Percentiles rank a stretch among this genome's conserved stretches.
Conservation (phyloP, 306 rosid genomes). For the Urtica urens region DNA sequence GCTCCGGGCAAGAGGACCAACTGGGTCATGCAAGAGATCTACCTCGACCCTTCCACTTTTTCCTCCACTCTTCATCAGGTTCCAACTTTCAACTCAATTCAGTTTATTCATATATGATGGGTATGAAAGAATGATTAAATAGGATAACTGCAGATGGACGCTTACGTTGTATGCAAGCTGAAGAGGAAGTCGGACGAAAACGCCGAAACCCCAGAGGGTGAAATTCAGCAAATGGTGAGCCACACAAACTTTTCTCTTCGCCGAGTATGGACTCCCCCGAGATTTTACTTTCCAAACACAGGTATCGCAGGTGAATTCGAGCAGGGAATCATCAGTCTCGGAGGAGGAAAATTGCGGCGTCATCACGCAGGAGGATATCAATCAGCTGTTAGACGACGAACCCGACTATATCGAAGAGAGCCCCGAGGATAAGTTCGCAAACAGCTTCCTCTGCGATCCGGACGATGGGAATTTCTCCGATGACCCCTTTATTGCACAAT, state of each 20-base stretch:
- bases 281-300: too few relatives aligned
- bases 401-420: constrained; percentile 12
- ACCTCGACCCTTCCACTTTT: constrained; percentile 1
- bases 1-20: constrained; percentile 19
- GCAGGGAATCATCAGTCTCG: too few relatives aligned
- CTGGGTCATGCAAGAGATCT: constrained; percentile 72
- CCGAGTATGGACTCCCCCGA: too few relatives aligned
- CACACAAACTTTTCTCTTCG: too few relatives aligned
- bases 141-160: constrained; percentile 29
- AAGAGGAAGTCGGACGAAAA: constrained; percentile 18
- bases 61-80: too few relatives aligned
- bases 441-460: constrained; percentile 1
- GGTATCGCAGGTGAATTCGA: too few relatives aligned
- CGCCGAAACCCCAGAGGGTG: neutral
- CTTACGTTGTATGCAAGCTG: constrained; percentile 41
- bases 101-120: too few relatives aligned
- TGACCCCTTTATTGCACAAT: constrained; percentile 1
- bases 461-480: neutral
- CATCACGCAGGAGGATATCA: neutral
- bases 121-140: too few relatives aligned
- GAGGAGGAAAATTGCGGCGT: too few relatives aligned
- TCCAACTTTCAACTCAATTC: too few relatives aligned
- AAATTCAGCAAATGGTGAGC: neutral
- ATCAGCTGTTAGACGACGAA: constrained; percentile 1
- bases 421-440: neutral